Evolutionary conservation across 2,329 filamentous ascomycete genomes (phyloP), one percentile per base, ranked within the genome.

Genomic region (Thermoascus crustaceus): DNA sequence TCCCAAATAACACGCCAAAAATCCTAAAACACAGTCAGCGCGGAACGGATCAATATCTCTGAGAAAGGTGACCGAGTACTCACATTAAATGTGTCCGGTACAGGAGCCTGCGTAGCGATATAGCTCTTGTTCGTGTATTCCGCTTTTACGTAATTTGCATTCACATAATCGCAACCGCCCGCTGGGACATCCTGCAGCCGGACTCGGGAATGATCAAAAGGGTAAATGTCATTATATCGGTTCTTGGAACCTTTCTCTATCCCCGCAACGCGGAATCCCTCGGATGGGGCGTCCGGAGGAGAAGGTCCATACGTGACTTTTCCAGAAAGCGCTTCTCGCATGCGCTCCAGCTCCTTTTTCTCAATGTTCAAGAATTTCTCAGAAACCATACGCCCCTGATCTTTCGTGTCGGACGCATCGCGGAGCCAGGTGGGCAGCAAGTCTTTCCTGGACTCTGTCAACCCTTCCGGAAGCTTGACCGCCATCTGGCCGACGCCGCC

Each of bases 1-100:
- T 96, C 88, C 91, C 91, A 98, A 19, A 96, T 73, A 7, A 95
- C 82, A 41, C 86, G 89, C 91, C 91, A 98, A 55, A 98, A 98
- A 59, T 98, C 91, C 85, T 91, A 47, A 3, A 33, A 20, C 5
- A 30, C 23, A 33, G 52, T 67, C 46, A 65, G 29, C n/a, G n/a
- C n/a, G n/a, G 5, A 34, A 21, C n/a, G 19, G 16, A 11, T 35
- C 27, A 26, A 20, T n/a, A n/a, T n/a, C 32, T 42, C 26, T 22
- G 43, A 13, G 38, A 11, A 34, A 34, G 18, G n/a, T 27, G 7
- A 25, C 7, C 8, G 11, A 14, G 37, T 11, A 64, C 80, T 69
- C 67, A 89, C 85, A 58, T 85, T 80, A 53, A 94, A 95, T 0
- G 91, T 98, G 32, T 85, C 80, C 13, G 91, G 91, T 23, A 96